Conservation (phyloP, 2,329 filamentous ascomycete species). For the Paradendryphiella salina region DNA sequence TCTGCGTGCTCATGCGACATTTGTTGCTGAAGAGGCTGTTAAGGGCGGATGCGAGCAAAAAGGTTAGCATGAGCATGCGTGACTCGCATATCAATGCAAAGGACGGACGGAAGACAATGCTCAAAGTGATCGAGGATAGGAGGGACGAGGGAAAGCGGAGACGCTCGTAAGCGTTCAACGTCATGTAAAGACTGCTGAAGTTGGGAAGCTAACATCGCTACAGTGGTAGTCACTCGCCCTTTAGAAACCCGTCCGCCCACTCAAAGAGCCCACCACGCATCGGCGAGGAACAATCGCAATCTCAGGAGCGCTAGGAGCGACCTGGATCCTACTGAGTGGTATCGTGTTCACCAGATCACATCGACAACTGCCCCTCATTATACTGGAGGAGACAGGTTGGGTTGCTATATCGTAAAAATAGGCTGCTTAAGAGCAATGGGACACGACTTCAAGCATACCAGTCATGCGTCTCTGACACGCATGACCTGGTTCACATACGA, state of each 20-base stretch:
- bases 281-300: constrained; percentile 41
- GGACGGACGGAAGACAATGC: constrained; percentile 84
- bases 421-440: too few species aligned
- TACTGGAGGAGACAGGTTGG: background rate
- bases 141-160: constrained; percentile 85
- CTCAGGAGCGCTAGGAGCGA: constrained; percentile 11
- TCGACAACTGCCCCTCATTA: background rate
- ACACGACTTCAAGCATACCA: background rate
- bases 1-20: constrained; percentile 93
- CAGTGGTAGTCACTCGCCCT: constrained; percentile 44
- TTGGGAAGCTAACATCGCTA: background rate
- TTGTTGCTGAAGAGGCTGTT: constrained; percentile 84
- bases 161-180: constrained; percentile 67
- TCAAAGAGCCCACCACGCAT: constrained; percentile 47
- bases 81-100: constrained; percentile 80
- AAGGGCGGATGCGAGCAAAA: constrained; percentile 75
- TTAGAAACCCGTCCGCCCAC: constrained; percentile 33
- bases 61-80: constrained; percentile 91
- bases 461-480: background rate
- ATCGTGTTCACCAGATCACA: background rate
- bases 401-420: background rate
- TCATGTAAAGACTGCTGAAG: background rate
- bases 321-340: background rate
- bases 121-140: constrained; percentile 82
- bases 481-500: background rate